Evolutionary conservation across 1,284 basidiomycete genomes (phyloP).

Genomic region (Entoloma clypeatum): DNA sequence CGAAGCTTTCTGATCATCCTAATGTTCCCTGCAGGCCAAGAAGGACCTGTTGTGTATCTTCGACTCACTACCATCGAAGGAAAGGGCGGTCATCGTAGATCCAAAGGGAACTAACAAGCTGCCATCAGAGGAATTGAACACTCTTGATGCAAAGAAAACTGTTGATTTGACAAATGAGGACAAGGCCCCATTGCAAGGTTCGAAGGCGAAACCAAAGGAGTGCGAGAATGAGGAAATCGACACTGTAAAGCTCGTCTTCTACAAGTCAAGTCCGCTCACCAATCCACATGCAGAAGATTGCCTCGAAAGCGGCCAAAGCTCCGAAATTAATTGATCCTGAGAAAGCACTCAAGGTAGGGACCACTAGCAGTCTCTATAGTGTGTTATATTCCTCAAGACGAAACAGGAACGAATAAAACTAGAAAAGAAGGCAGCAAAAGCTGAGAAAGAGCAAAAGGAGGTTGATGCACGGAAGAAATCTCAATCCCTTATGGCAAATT

Average conservation of each 20-base stretch:
- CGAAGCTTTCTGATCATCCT: constrained; percentile 2
- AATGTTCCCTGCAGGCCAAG: constrained; percentile 49
- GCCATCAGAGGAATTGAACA: constrained; percentile 36
- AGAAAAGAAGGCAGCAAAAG: constrained; percentile 62
- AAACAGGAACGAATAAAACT: constrained; percentile 60
- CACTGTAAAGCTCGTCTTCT: constrained; percentile 22
- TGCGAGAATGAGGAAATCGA: constrained; percentile 36
- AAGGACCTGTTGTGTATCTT: constrained; percentile 51
- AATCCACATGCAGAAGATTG: constrained; percentile 9
- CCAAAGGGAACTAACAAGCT: constrained; percentile 43
- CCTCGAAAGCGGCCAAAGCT: constrained; percentile 30
- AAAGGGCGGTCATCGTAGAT: constrained; percentile 52
- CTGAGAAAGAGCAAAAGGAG: constrained; percentile 65
- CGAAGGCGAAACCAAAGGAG: constrained; percentile 28
- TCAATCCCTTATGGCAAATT: constrained; percentile 69
- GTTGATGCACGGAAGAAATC: constrained; percentile 67
- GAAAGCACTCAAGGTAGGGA: constrained; percentile 56
- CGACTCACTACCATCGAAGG: constrained; percentile 50
- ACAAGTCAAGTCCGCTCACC: neutral
- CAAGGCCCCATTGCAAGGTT: constrained; percentile 22
- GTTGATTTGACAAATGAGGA: constrained; percentile 25
- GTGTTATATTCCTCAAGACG: neutral
- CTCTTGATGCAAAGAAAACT: constrained; percentile 16
- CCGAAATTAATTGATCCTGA: constrained; percentile 57
- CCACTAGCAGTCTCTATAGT: neutral